Evolutionary conservation across 495 filamentous ascomycete genomes (phyloP), one percentile per base, ranked within the genome.

Genomic region (Chaetomium cochliodes): DNA sequence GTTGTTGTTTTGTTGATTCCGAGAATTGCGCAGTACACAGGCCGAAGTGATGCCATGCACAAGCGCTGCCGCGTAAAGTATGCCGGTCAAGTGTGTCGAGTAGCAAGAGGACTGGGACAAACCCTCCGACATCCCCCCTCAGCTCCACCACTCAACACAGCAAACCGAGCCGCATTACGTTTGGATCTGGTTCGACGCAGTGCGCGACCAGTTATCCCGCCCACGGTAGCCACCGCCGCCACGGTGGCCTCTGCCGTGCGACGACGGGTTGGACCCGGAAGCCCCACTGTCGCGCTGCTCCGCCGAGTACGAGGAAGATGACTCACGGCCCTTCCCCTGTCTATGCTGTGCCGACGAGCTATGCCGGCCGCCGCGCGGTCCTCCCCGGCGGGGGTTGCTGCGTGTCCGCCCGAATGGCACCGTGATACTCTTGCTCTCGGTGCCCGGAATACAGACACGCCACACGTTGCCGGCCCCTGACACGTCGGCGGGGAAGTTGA

Each of bases 371-470:
- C 73, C 65, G 12, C 74, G 70, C 50, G 68, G 70, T 8, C 76
- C 67, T 2, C 78, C 76, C 25, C 80, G 78, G 37, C 82, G 80
- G 2, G 81, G 79, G 58, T 81, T 83, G 72, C 80, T 83, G 44
- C 70, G 73, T 0, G 80, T 67, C n/a, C 69, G 74, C 16, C 74
- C 65, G 46, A 75, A 75, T 0, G 78, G 75, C 46, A 82, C 62
- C 3, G 70, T 72, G 54, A 82, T 73, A 0, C 60, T 73, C 70
- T 75, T 83, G 11, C 73, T 50, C 52, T 76, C 75, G 0, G 58
- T 50, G 5, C 81, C 82, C 15, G 80, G 78, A 26, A 81, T 62
- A 4, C 65, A 73, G 50, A 86, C 74, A n/a, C 70, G 71, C 62
- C 83, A 79, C 18, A 77, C 70, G 37, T 65, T 77, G 37, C 73